Evolutionary conservation across 2,329 filamentous ascomycete genomes (phyloP).

Genomic region (Apiospora pterosperma): DNA sequence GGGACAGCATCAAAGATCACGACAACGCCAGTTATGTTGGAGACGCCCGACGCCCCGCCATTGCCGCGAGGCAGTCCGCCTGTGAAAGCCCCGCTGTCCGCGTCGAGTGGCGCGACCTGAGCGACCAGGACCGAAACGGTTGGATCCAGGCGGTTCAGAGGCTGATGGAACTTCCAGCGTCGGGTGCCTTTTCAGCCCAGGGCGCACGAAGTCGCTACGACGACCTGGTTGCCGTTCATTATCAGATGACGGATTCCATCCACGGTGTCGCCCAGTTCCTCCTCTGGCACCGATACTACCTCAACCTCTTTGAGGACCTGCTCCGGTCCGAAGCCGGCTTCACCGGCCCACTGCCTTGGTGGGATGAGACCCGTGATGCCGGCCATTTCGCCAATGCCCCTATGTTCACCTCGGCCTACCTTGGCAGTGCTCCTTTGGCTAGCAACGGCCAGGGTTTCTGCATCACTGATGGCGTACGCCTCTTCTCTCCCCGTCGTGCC

Average conservation of each 20-base stretch:
- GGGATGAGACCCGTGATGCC: constrained; percentile 35
- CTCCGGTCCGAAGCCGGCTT: constrained; percentile 31
- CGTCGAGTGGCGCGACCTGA: constrained; percentile 30
- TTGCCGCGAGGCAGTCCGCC: constrained; percentile 3
- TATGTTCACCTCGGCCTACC: constrained; percentile 26
- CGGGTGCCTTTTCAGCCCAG: constrained; percentile 19
- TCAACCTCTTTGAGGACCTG: constrained; percentile 29
- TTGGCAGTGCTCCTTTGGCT: constrained; percentile 24
- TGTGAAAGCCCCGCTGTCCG: constrained; percentile 25
- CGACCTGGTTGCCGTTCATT: constrained; percentile 35
- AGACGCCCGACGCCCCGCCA: not conserved
- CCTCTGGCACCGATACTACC: constrained; percentile 37
- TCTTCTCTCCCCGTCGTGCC: not conserved
- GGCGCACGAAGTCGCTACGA: constrained; percentile 31
- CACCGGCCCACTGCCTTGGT: constrained; percentile 33
- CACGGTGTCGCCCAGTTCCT: constrained; percentile 34
- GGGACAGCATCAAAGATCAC: constrained; percentile 7
- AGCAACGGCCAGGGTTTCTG: constrained; percentile 28
- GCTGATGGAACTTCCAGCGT: constrained; percentile 27
- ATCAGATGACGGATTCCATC: constrained; percentile 26
- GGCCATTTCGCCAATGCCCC: constrained; percentile 27
- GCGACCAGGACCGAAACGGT: constrained; percentile 21
- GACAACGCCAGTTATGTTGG: constrained; percentile 7
- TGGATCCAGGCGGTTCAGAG: constrained; percentile 32
- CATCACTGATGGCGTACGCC: constrained; percentile 28